phyloP scores from a whole-genome alignment of 805 yeast genomes.

The Ogataea sp. region DNA sequence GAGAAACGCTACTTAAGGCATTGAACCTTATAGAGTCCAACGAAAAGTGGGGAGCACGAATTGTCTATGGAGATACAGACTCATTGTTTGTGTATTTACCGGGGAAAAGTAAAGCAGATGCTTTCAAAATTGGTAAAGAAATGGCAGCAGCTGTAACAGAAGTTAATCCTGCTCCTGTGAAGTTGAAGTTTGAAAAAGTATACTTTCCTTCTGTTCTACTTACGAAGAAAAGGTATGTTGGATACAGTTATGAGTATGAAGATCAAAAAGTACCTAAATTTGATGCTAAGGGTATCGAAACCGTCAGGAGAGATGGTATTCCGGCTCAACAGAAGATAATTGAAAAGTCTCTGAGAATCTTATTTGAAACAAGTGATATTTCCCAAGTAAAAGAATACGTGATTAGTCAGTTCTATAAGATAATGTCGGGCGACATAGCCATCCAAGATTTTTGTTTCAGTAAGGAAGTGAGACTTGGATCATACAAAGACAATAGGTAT shows the following conservation, averaged over 20 bases:
- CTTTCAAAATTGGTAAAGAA: constrained; percentile 65
- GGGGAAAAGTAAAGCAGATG: constrained; percentile 68
- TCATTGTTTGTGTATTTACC: constrained; percentile 87
- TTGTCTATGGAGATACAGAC: constrained; percentile 96
- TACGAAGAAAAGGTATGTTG: constrained; percentile 88
- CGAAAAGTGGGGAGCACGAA: constrained; percentile 73
- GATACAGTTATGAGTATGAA: constrained; percentile 62
- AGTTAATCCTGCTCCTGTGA: constrained; percentile 71
- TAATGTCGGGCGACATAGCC: constrained; percentile 53
- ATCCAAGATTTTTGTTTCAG: constrained; percentile 87
- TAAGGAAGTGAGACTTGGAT: constrained; percentile 78
- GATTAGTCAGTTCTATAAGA: constrained; percentile 55
- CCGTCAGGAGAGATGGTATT: constrained; percentile 89
- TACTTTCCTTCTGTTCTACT: constrained; percentile 79
- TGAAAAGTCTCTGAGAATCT: constrained; percentile 54
- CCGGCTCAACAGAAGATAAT: constrained; percentile 85
- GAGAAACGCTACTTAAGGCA: constrained; percentile 74
- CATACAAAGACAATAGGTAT: constrained; percentile 61
- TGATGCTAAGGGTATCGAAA: constrained; percentile 96
- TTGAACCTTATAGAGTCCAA: constrained; percentile 56
- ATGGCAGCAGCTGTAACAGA: constrained; percentile 60
- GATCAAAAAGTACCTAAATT: constrained; percentile 54
- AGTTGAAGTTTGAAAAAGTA: constrained; percentile 84
- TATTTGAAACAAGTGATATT: constrained; percentile 69
- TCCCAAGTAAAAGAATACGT: constrained; percentile 63